Conservation (phyloP, 495 filamentous ascomycete genomes). For the Lepraria neglecta region DNA sequence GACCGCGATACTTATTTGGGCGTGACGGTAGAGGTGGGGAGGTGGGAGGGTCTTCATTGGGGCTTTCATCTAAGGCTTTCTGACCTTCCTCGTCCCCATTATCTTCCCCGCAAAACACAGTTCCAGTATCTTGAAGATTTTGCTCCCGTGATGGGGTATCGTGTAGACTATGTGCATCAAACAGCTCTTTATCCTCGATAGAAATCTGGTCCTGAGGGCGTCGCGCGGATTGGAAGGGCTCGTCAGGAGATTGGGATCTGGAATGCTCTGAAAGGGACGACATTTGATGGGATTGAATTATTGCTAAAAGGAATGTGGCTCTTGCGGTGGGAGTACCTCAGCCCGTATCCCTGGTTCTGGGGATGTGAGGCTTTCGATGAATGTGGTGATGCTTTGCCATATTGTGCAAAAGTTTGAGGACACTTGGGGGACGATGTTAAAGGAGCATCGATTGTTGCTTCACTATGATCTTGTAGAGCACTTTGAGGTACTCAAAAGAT, state of each 20-base stretch:
- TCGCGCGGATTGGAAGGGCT: conserved; percentile 7
- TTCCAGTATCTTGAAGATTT: background rate
- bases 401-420: no score
- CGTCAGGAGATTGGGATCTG: background rate
- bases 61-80: background rate
- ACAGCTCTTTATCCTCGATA: background rate
- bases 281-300: background rate
- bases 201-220: background rate
- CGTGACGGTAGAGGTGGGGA: conserved; percentile 27
- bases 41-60: background rate
- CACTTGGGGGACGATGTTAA: no score
- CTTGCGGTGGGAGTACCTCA: background rate
- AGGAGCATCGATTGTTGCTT: no score
- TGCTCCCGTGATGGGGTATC: background rate
- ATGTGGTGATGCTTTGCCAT: background rate
- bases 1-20: conserved; percentile 50
- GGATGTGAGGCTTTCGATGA: background rate
- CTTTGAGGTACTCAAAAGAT: no score
- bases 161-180: background rate
- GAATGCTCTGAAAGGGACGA: background rate
- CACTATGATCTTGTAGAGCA: no score
- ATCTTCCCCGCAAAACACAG: background rate
- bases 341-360: background rate
- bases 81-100: background rate
- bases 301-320: background rate